Conservation (phyloP, 2,329 filamentous ascomycete genomes). For the Talaromyces atroroseus region DNA sequence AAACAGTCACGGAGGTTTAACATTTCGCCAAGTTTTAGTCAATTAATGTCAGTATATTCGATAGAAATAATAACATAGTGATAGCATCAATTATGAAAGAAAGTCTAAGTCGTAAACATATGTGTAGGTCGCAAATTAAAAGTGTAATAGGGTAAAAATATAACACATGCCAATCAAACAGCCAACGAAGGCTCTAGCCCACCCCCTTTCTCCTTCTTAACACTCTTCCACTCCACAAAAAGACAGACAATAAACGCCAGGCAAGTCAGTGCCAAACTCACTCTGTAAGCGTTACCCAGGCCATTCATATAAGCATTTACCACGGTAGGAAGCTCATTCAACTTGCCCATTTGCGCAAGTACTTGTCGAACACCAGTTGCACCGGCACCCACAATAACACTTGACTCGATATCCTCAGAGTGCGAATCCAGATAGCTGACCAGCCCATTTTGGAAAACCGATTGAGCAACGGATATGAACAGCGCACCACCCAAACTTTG, state of each 20-base stretch:
- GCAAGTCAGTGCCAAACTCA: neutral
- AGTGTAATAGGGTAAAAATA: neutral
- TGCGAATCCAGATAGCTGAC: slow-evolving; percentile 16
- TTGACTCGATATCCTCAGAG: slow-evolving; percentile 6
- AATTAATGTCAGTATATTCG: neutral
- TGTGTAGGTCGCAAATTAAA: neutral
- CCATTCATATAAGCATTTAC: slow-evolving; percentile 9
- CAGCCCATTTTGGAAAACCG: slow-evolving; percentile 27
- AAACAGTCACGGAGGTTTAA: neutral
- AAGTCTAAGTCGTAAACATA: neutral
- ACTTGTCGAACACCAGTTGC: slow-evolving; percentile 5
- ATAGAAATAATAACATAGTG: neutral
- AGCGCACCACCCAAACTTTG: slow-evolving; percentile 28
- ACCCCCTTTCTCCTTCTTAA: neutral
- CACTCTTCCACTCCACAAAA: slow-evolving; percentile 10
- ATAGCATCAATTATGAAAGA: neutral
- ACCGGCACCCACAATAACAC: slow-evolving; percentile 1
- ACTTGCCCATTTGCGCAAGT: neutral
- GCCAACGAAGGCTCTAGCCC: neutral
- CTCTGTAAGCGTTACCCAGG: neutral
- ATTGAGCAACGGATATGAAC: slow-evolving; percentile 24
- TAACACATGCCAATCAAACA: neutral
- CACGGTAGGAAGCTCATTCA: neutral
- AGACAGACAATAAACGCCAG: slow-evolving; percentile 5
- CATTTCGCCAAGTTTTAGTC: neutral